Percentiles rank a stretch among this genome's conserved stretches.
Conservation (phyloP, 2,329 filamentous ascomycete species). For the Plectosphaerella sp. region DNA sequence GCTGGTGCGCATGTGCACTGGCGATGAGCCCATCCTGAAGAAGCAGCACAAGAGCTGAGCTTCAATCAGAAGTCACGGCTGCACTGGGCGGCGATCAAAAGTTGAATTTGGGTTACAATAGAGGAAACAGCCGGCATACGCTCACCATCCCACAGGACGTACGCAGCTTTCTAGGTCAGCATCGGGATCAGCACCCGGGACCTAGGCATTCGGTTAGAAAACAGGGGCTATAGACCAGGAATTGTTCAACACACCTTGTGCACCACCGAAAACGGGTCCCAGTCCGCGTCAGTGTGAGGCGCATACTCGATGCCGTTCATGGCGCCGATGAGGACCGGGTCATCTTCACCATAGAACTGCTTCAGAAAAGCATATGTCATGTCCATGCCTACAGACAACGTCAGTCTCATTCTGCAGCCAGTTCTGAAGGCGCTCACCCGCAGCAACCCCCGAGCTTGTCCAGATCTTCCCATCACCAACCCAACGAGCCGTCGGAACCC, state of each 20-base stretch:
- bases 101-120: too few relatives aligned
- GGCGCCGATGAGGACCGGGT: slow-evolving; percentile 8
- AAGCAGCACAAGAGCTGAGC: not conserved
- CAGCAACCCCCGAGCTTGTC: slow-evolving; percentile 56
- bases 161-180: not conserved
- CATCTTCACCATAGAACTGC: slow-evolving; percentile 24
- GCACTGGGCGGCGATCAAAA: not conserved
- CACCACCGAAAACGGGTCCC: slow-evolving; percentile 18
- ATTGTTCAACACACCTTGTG: slow-evolving; percentile 9
- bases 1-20: slow-evolving; percentile 15
- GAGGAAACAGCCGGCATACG: not conserved
- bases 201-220: not conserved
- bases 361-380: slow-evolving; percentile 31
- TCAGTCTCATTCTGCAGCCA: not conserved
- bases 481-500: slow-evolving; percentile 56
- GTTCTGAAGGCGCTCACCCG: slow-evolving; percentile 26
- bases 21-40: not conserved
- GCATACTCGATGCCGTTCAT: slow-evolving; percentile 17
- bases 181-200: slow-evolving; percentile 1
- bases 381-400: slow-evolving; percentile 26
- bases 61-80: not conserved
- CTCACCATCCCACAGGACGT: not conserved
- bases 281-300: slow-evolving; percentile 11
- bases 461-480: slow-evolving; percentile 57
- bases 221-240: not conserved